Conservation (phyloP, 371 early-diverging fungal species). For the Syncephalis plumigaleata region DNA sequence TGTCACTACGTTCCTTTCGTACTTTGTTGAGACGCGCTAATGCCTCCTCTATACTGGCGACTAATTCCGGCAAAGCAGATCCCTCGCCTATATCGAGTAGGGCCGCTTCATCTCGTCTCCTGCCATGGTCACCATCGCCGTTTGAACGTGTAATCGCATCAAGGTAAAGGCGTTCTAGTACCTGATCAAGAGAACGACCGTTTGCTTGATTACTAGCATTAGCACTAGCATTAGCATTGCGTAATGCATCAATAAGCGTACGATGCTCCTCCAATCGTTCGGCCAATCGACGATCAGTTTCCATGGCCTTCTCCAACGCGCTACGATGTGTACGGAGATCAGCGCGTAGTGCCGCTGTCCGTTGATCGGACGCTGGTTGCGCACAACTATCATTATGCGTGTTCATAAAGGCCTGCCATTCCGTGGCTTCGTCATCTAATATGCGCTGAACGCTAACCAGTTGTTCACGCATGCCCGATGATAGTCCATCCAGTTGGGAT, state of each 20-base stretch:
- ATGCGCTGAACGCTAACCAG: background rate
- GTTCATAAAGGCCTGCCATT: constrained; percentile 15
- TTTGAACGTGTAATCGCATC: no score
- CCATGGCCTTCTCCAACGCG: constrained; percentile 56
- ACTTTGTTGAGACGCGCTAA: constrained; percentile 59
- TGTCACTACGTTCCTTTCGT: constrained; percentile 55
- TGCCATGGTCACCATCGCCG: constrained; percentile 6
- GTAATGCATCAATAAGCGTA: constrained; percentile 31
- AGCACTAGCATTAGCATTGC: no score
- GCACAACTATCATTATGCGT: constrained; percentile 66
- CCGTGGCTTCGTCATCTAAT: background rate
- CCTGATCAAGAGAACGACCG: no score
- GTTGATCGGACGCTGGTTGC: constrained; percentile 57
- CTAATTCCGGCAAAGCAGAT: constrained; percentile 20
- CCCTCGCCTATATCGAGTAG: constrained; percentile 46
- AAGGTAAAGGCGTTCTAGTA: no score
- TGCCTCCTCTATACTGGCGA: constrained; percentile 43
- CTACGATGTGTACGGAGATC: constrained; percentile 63
- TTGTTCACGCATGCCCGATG: constrained; percentile 27
- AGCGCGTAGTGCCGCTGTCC: constrained; percentile 50
- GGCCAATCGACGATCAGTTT: constrained; percentile 48
- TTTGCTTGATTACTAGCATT: no score
- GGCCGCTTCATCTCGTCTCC: constrained; percentile 17
- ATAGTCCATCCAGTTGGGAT: constrained; percentile 32
- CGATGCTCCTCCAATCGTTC: constrained; percentile 30